Evolutionary conservation across 23 red algal species (phyloP), one percentile per base, ranked within the genome.

Genomic region (Porphyridium purpureum): DNA sequence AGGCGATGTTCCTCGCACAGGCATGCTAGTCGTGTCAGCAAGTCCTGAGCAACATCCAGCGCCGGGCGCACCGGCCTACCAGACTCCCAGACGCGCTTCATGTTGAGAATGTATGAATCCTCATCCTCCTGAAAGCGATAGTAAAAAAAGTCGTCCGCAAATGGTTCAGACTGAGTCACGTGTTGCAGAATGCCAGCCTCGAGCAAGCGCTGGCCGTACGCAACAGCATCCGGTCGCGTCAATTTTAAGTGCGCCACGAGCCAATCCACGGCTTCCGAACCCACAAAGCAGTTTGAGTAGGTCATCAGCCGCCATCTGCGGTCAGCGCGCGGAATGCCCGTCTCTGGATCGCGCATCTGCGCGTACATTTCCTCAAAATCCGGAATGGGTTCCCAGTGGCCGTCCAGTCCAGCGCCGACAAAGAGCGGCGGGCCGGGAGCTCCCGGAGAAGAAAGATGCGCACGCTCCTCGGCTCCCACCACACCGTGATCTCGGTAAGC

Each of bases 51-150:
- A 20, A 95, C 79, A 9, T 80, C 70, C 21, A 84, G 64, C 24
- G 88, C 68, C 15, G 69, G 32, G 38, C 78, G 63, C 2, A 78
- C 48, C 7, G 62, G 78, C 27, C 71, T 67, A 7, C 52, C 46
- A 27, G 62, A 41, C 62, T 85, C 88, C 88, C 88, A 95, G 23
- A 95, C 72, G 25, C 78, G 70, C 49, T 95, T 95, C 77, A 84
- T 74, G 47, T 95, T 95, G 60, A 95, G 79, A 5, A 95, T 50
- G 24, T 66, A 73, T n/a, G 78, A 64, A 5, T 95, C 79, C 24
- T 95, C 88, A 50, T 95, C 88, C 57, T 95, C 38, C 61, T 95
- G 88, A 35, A 85, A 95, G 27, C 70, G 76, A 36, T 81, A 95
- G 58, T 84, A 95, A 55, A 68, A 83, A 62, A 84, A 71, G n/a